phyloP scores from a whole-genome alignment of 768 basidiomycete species.

The Antrodiella citrinella region DNA sequence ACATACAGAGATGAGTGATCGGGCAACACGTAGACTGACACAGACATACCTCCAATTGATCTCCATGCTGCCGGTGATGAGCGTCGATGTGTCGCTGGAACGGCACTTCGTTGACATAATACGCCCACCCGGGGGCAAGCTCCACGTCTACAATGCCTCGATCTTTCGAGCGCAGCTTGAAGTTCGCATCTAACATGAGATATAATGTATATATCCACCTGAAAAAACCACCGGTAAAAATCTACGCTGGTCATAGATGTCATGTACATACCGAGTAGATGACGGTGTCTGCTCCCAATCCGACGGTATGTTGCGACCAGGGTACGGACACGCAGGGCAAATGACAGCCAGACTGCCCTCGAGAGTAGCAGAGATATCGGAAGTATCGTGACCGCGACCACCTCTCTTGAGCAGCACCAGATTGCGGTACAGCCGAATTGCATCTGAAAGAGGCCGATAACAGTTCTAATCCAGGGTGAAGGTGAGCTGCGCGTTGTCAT shows the following conservation, averaged over 20 bases:
- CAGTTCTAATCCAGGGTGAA: too few relatives aligned
- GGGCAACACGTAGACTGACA: neutral
- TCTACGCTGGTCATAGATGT: too few relatives aligned
- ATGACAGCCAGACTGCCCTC: conserved; percentile 12
- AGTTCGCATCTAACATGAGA: conserved; percentile 6
- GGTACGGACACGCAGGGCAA: conserved; percentile 21
- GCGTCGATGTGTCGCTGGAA: conserved; percentile 15
- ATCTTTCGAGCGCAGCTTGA: conserved; percentile 3
- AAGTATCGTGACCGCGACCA: conserved; percentile 15
- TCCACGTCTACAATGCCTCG: neutral
- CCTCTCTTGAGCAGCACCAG: conserved; percentile 14
- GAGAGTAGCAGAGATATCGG: conserved; percentile 6
- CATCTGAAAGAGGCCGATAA: neutral
- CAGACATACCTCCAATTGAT: conserved; percentile 16
- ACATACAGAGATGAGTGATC: neutral
- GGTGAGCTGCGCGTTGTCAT: too few relatives aligned
- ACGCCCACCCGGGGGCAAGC: neutral
- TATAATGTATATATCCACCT: conserved; percentile 1
- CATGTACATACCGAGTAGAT: conserved; percentile 10
- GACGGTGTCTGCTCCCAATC: conserved; percentile 11
- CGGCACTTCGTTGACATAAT: neutral
- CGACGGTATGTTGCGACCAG: conserved; percentile 13
- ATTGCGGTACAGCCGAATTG: conserved; percentile 15
- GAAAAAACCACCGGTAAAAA: too few relatives aligned
- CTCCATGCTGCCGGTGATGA: conserved; percentile 2